Evolutionary conservation across 331 rosid species (phyloP).

Genomic region (Ulmus americana): DNA sequence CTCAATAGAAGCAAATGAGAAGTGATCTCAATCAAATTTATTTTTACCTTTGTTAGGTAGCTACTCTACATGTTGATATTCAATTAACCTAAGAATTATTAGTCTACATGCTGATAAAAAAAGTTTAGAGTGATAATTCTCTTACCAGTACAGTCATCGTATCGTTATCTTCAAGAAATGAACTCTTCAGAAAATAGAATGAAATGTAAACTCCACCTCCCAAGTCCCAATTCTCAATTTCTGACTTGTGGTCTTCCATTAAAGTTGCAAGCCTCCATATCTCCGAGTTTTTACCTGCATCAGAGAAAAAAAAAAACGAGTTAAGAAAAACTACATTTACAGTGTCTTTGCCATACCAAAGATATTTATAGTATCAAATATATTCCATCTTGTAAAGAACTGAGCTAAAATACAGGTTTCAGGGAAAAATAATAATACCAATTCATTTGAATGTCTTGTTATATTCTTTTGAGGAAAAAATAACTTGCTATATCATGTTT

Average conservation of each 20-base stretch:
- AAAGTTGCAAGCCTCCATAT: slow-evolving; percentile 73
- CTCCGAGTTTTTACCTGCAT: slow-evolving; percentile 70
- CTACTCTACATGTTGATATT: not conserved
- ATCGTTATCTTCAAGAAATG: slow-evolving; percentile 58
- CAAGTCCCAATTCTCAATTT: slow-evolving; percentile 94
- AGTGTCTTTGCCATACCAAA: not conserved
- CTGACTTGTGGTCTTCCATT: slow-evolving; percentile 88
- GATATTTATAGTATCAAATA: not conserved
- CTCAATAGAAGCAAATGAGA: not conserved
- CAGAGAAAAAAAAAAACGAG: slow-evolving; percentile 13
- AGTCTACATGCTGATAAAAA: slow-evolving; percentile 4
- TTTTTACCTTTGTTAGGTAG: not conserved
- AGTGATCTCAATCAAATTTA: not conserved
- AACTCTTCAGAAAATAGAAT: slow-evolving; percentile 64
- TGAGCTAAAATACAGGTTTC: not conserved
- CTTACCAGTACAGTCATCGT: slow-evolving; percentile 61
- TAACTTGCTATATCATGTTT: not conserved
- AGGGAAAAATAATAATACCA: not conserved
- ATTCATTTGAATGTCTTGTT: not conserved
- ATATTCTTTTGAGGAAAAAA: not conserved
- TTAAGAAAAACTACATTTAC: slow-evolving; percentile 4
- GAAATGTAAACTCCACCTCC: slow-evolving; percentile 93
- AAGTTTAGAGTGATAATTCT: slow-evolving; percentile 3
- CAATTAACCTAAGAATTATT: slow-evolving; percentile 7
- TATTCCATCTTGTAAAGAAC: not conserved